Base-by-base conservation (phyloP, 345 rosid species). In the Hibiscus syriacus region DNA sequence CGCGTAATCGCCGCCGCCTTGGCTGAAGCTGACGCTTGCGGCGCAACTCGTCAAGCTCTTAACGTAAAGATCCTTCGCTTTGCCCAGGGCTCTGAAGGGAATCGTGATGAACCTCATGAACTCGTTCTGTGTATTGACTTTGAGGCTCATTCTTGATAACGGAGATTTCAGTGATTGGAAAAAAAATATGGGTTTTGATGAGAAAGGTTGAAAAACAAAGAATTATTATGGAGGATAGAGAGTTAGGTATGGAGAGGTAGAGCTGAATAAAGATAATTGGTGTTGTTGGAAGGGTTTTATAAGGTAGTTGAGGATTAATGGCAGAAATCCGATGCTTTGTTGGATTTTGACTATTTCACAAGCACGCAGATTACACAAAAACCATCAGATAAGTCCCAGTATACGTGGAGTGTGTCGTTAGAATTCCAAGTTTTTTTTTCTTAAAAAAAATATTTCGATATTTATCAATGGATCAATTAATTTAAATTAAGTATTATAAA, bases 61-160 rank as follows among this genome's bases (percentile, higher is more conserved):
- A 5, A 85, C 90, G 55, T 87, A 87, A 6, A 82, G 57, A 70
- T 85, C 93, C 62, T 81, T 70, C 1, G 90, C 93, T 74, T 75
- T 82, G 57, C 80, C 61, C 2, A 87, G 55, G 2, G 70, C 78
- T 56, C 78, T 76, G 0, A 81, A 1, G 0, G 92, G 92, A 25
- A 68, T 25, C 0, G 70, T 54, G 25, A 81, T 64, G 59, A 85
- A 55, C 39, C 79, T 56, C 62, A 82, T 7, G 72, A 87, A 76
- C 72, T 53, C 72, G 88, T 41, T 84, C 0, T 70, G 80, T 13
- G 13, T 71, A 22, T 67, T 66, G 2, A 39, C 68, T 69, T 81
- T 78, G 36, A 56, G 22, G 54, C 50, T 71, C 84, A 80, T 81
- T n/a, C 19, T 72, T 36, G 41, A 27, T 50, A 19, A 20, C 19